Evolutionary conservation across 768 basidiomycete species (phyloP), one percentile per base, ranked within the genome.

Genomic region (Hypholoma fasciculare): DNA sequence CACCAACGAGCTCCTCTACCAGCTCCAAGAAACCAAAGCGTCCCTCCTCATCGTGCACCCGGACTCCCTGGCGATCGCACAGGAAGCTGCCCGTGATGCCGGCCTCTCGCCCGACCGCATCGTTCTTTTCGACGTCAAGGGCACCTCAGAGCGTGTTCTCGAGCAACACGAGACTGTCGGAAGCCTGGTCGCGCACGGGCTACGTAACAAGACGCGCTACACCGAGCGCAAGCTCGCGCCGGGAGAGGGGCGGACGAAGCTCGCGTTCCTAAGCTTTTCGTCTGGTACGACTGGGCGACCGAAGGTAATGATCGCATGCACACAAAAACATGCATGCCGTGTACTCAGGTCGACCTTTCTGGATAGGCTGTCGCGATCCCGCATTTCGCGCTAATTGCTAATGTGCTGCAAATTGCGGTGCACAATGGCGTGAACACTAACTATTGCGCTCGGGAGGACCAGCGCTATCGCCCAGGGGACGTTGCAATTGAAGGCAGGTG

Each of bases 271-370:
- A 26, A 84, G 80, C 65, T 90, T 90, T 66, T 90, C 88, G 0
- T 89, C 88, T 19, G 82, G 82, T 56, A 92, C 89, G 0, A 92
- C 90, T 2, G 89, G 90, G 0, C 82, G 75, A 59, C 89, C 90
- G 0, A 89, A 91, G 82, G 86, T 85, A 4, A 8, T 7, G 7
- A 42, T 6, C 5, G 6, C 40, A 17, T 36, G 39, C 20, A 34
- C 7, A 42, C 27, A 9, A 54, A 57, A 36, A 20, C 23, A 23
- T 23, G 4, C 23, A 23, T 4, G 23, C 4, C 23, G 23, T 4
- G 23, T 23, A 23, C 23, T 23, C 23, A 23, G 4, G 23, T 4
- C 23, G 13, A 46, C 11, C 23, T 54, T 36, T 20, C 44, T 27
- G 44, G 20, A 20, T 49, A 84, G 82, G 84, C 85, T 14, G 81